These are phyloP conservation scores for Anethum foeniculum DNA, from an alignment of 140 eudicot genomes.

Conservation along the genomic window DNA sequence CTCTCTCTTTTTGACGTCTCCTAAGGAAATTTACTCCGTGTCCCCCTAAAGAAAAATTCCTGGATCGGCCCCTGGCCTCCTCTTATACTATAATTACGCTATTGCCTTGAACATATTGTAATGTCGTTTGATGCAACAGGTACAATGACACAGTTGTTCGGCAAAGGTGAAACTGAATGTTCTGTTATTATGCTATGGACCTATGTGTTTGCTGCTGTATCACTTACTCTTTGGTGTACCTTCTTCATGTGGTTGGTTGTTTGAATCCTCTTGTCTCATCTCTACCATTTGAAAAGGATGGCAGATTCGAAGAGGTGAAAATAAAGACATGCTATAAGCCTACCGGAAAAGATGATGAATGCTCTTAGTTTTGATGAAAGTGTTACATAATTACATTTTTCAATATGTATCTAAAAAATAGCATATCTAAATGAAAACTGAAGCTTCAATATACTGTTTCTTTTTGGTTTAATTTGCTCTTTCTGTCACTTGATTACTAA, in stretches of 20 bases:
- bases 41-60: too few species aligned
- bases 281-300: background rate
- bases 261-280: background rate
- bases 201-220: constrained; percentile 32
- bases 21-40: background rate
- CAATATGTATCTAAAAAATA: too few species aligned
- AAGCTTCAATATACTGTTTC: background rate
- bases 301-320: background rate
- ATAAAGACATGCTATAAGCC: background rate
- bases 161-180: constrained; percentile 43
- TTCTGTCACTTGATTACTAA: background rate
- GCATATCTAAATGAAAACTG: background rate
- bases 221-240: constrained; percentile 21
- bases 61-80: too few species aligned
- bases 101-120: background rate
- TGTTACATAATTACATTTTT: background rate
- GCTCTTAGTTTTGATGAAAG: background rate
- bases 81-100: background rate
- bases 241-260: constrained; percentile 35
- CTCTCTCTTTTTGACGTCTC: background rate
- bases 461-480: background rate
- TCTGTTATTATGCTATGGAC: constrained; percentile 59
- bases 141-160: constrained; percentile 48
- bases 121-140: constrained; percentile 21
- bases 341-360: background rate